Conservation (phyloP, 2,329 filamentous ascomycete genomes). For the Bipolaris victoriae region DNA sequence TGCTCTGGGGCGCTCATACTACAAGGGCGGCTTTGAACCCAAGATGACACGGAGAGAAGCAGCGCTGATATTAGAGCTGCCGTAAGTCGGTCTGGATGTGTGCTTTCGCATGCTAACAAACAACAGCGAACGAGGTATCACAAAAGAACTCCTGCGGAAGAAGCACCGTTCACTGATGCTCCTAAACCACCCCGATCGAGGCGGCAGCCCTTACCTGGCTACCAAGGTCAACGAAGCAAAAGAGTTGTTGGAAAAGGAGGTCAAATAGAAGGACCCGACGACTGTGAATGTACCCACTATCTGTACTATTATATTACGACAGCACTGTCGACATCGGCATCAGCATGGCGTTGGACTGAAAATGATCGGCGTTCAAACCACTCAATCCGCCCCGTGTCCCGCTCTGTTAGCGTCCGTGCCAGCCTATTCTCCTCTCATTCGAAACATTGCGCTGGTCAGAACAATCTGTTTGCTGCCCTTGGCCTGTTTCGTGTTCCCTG, state of each 20-base stretch:
- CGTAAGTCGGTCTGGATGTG: slow-evolving; percentile 58
- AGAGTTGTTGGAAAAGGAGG: slow-evolving; percentile 84
- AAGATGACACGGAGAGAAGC: slow-evolving; percentile 95
- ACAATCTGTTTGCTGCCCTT: not conserved
- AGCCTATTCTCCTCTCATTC: not conserved
- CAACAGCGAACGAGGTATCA: slow-evolving; percentile 79
- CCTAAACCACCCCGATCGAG: slow-evolving; percentile 95
- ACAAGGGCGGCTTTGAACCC: slow-evolving; percentile 97
- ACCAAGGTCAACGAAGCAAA: slow-evolving; percentile 99
- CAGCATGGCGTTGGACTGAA: slow-evolving; percentile 30
- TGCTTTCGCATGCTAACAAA: slow-evolving; percentile 2
- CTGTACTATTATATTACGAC: slow-evolving; percentile 34
- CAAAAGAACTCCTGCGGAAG: slow-evolving; percentile 93
- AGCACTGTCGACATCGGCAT: slow-evolving; percentile 28
- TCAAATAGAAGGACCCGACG: slow-evolving; percentile 29
- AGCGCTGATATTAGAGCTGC: slow-evolving; percentile 85
- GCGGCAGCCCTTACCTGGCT: slow-evolving; percentile 92
- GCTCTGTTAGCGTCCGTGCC: not conserved
- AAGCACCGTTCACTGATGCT: slow-evolving; percentile 96
- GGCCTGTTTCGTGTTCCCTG: not conserved
- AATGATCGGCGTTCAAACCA: slow-evolving; percentile 6
- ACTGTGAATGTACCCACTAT: slow-evolving; percentile 21
- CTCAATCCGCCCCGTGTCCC: not conserved
- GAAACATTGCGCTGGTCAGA: not conserved
- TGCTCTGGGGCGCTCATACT: slow-evolving; percentile 87